These are phyloP conservation scores for Aegilops speltoides DNA, from an alignment of 176 grass and related monocot species.

Conservation along the genomic window DNA sequence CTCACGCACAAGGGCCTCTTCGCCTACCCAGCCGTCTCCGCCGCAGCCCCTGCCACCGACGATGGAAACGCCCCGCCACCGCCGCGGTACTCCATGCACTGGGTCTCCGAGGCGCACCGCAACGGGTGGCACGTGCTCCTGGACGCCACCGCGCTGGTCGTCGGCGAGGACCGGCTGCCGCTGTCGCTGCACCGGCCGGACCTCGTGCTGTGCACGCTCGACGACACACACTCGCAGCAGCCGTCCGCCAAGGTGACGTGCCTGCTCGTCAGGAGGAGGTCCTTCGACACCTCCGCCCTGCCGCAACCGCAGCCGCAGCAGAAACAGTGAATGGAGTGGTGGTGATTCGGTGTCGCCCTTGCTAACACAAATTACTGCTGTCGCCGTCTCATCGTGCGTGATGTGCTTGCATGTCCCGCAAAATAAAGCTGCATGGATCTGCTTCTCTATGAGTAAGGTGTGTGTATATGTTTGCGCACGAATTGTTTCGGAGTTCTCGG, in stretches of 20 bases:
- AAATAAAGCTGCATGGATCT: neutral
- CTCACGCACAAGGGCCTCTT: conserved; percentile 70
- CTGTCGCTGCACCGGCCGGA: conserved; percentile 70
- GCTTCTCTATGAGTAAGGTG: neutral
- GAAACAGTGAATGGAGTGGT: neutral
- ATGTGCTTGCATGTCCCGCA: neutral
- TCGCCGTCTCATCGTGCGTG: neutral
- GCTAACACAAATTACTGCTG: neutral
- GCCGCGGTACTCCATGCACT: conserved; percentile 56
- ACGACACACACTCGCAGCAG: conserved; percentile 27
- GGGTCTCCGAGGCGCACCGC: conserved; percentile 77
- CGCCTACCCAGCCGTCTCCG: conserved; percentile 53
- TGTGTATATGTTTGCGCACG: neutral
- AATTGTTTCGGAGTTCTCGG: neutral
- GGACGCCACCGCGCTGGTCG: conserved; percentile 50
- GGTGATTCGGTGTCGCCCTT: neutral
- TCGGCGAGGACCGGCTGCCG: conserved; percentile 49
- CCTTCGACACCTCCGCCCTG: conserved; percentile 37
- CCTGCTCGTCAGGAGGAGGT: conserved; percentile 52
- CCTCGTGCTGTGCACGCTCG: conserved; percentile 52
- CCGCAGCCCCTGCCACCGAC: no score
- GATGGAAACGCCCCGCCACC: neutral
- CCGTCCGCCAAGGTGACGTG: conserved; percentile 46
- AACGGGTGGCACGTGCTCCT: conserved; percentile 73
- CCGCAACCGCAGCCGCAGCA: neutral